Evolutionary conservation across 2,329 filamentous ascomycete species (phyloP), one percentile per base, ranked within the genome.

Genomic region (Alternaria angustiovoidea): DNA sequence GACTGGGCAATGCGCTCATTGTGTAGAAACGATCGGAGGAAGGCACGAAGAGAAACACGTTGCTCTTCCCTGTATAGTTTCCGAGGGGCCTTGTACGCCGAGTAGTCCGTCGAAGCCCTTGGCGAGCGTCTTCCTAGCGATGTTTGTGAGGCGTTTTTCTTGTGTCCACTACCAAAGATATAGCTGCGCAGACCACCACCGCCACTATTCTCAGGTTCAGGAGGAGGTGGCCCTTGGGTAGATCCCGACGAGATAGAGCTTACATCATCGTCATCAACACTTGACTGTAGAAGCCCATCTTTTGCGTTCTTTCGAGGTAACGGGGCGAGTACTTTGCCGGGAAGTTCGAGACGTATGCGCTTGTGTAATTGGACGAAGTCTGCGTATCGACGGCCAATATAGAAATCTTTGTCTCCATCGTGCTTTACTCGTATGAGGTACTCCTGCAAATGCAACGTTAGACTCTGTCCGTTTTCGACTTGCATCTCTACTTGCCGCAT

Each of bases 271-370:
- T 88, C 87, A 49, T 81, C 81, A 32, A 84, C 85, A 22, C 85
- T 86, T 41, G 81, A 72, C 48, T 76, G 82, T 62, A 87, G 84
- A 7, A 91, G 83, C 2, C 89, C 89, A 65, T 89, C 89, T 20
- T 89, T 87, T 79, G 94, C 96, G 79, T 97, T 97, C 86, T 98
- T 98, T 75, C 90, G 90, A 1, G 95, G 95, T 51, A 98, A 81
- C 1, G 93, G 88, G 11, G 94, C 92, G 3, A 99, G 84, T 6
- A 97, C 87, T 72, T 96, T 96, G 18, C 95, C 95, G 0, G 95
- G 95, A 54, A 98, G 84, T 79, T 99, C 95, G 12, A 89, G 87
- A 36, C 91, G 89, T 61, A 99, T 79, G 65, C 86, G 86, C 78
- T 91, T 94, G 77, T 96, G 89, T 61, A 99, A 84, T 65, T 87